Evolutionary conservation across 2,329 filamentous ascomycete species (phyloP), one percentile per base, ranked within the genome.

Genomic region (Hypoxylon sp.): DNA sequence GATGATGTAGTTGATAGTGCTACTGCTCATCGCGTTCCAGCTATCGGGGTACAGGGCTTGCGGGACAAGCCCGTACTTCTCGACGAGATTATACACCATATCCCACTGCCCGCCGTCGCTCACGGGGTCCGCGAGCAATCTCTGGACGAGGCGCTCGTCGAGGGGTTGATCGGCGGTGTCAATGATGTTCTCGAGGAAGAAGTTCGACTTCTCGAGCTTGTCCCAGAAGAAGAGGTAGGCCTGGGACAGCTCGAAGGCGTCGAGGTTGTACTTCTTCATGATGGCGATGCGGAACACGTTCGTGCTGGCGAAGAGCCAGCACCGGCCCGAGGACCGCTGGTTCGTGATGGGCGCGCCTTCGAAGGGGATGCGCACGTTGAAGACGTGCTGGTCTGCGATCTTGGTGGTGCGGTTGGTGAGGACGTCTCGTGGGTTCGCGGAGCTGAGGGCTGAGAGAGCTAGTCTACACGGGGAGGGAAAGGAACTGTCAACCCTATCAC

Each of bases 151-250:
- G 9, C 94, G 83, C 21, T 89, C 86, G 71, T 94, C 92, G 1
- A 97, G 84, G 34, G 90, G 88, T 73, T 93, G 86, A 56, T 83
- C 82, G 0, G 88, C 86, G 0, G 93, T 97, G 69, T 93, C 89
- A 60, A 97, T 87, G 67, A 95, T 88, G 75, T 92, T 91, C 80
- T 97, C 93, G 17, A 97, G 86, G 81, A 97, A 97, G 83, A 88
- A 97, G 79, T 97, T 97, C 7, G 91, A 86, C 80, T 97, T 97
- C 80, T 97, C 94, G 19, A 97, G 87, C 82, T 97, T 97, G 79
- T 97, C 94, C 91, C 92, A 97, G 85, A 93, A 97, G 82, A 95
- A 97, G 3, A 97, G 86, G 75, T 97, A 97, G 0, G 90, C 85
- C 80, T 97, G 94, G 30, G 91, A 94, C n/a, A 97, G 84, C 83